phyloP scores from a whole-genome alignment of 495 filamentous ascomycete genomes.

The Lophiostoma macrostomum region DNA sequence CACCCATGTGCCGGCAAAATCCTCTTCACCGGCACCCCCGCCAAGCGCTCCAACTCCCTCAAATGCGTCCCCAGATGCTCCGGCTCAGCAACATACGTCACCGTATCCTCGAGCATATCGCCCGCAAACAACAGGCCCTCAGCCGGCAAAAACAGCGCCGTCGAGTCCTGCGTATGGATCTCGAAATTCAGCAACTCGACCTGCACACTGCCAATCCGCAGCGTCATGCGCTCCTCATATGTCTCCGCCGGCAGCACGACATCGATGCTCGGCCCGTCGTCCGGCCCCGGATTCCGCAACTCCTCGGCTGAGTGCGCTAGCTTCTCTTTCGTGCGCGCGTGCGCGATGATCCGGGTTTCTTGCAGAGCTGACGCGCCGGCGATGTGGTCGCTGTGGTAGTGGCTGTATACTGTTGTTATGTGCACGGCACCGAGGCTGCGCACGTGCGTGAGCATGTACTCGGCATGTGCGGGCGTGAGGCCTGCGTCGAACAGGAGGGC shows the following conservation, averaged over 20 bases:
- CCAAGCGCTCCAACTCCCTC: conserved; percentile 1
- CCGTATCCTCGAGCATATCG: conserved; percentile 10
- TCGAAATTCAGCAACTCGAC: not conserved
- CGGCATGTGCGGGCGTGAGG: not conserved
- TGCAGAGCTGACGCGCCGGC: not conserved
- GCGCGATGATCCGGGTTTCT: not conserved
- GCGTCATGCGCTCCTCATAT: not conserved
- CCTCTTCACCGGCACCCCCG: not conserved
- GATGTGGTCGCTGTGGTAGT: conserved; percentile 9
- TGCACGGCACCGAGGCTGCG: not conserved
- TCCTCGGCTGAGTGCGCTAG: not conserved
- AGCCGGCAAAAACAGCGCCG: not conserved
- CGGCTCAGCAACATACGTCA: not conserved
- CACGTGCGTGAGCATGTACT: conserved; percentile 4
- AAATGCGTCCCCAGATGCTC: not conserved
- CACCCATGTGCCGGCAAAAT: conserved; percentile 4
- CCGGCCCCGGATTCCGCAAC: too few relatives aligned
- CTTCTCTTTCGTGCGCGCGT: not conserved
- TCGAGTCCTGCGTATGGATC: not conserved
- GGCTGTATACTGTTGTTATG: conserved; percentile 1
- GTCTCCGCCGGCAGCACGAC: not conserved
- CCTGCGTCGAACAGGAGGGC: conserved; percentile 1
- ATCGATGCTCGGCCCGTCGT: not conserved
- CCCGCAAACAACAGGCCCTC: not conserved
- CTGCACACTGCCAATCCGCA: not conserved